A percentile compares a stretch with the other conserved stretches of the same genome.
Conservation (phyloP, 192 early-diverging fungal species). For the Dispira simplex region DNA sequence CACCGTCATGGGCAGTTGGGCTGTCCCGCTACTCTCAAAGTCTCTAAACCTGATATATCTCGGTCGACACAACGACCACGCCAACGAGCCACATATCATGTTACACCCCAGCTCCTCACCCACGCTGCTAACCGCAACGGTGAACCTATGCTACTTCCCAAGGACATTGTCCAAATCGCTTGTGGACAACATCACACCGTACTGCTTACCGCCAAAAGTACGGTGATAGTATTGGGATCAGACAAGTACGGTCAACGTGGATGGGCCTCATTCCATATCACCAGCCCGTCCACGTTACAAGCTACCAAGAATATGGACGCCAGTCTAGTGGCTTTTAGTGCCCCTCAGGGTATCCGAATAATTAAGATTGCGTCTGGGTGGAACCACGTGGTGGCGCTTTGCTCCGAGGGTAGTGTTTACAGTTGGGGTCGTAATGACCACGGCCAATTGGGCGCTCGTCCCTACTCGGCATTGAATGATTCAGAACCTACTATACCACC, state of each 20-base stretch:
- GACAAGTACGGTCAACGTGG: conserved; percentile 52
- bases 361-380: conserved; percentile 36
- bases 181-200: conserved; percentile 50
- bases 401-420: conserved; percentile 17
- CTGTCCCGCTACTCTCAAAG: neutral
- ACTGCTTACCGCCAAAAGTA: conserved; percentile 24
- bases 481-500: too few species aligned
- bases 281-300: conserved; percentile 13
- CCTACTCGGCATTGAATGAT: too few species aligned
- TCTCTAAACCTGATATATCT: neutral
- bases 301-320: conserved; percentile 1
- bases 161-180: conserved; percentile 28
- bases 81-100: too few species aligned
- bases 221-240: conserved; percentile 36
- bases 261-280: conserved; percentile 6
- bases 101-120: too few species aligned
- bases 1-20: conserved; percentile 50
- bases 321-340: too few species aligned
- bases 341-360: conserved; percentile 15
- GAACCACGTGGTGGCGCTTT: conserved; percentile 31
- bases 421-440: conserved; percentile 69
- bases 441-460: conserved; percentile 39
- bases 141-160: too few species aligned
- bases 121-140: too few species aligned
- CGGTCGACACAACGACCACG: too few species aligned